Base-by-base conservation (phyloP, 1,139 yeast species). In the Blastobotrys persicus region DNA sequence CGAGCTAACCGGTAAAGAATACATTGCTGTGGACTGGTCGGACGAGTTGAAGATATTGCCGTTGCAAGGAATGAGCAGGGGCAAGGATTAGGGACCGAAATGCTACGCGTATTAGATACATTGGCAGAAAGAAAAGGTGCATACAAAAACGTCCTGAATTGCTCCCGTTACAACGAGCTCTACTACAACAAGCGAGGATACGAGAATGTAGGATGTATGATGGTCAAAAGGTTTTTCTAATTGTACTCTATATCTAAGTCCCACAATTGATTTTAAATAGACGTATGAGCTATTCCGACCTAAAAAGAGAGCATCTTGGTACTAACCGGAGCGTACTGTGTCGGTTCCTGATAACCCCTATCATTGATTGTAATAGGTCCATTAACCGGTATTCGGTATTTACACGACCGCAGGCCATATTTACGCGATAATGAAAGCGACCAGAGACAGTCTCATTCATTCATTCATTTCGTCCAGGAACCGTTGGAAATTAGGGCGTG, bases 1-100 rank as follows among this genome's bases (percentile, higher is more conserved):
- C n/a, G 3, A 16, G 44, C 43, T 12, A 44, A 39, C 47, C 9
- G 14, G 13, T 20, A 5, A 45, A 45, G 51, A 14, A 69, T 71
- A 47, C 97, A 88, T 62, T 78, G 72, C 37, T 81, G 91, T 64
- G 94, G 95, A 0, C 65, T 74, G 47, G 94, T 88, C n/a, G 98
- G 97, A 1, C 98, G 91, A 68, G 85, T 91, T 53, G 98, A 91
- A 64, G 98, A 91, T 62, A 88, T 91, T 48, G 85, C 96, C 0
- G 95, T 91, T 2, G 75, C 80, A 26, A 64, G 67, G 31, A 70
- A 74, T n/a, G 87, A 85, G 63, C 96, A 88, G 61, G 97, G 98
- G 2, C 81, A 80, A 60, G 76, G 78, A 47, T 67, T 87, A 50
- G 95, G 95, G 0, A 66, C 70, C 54, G 65, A 72, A 20, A 66